phyloP scores from a whole-genome alignment of 2,329 filamentous ascomycete genomes.

The Aureobasidium subglaciale region DNA sequence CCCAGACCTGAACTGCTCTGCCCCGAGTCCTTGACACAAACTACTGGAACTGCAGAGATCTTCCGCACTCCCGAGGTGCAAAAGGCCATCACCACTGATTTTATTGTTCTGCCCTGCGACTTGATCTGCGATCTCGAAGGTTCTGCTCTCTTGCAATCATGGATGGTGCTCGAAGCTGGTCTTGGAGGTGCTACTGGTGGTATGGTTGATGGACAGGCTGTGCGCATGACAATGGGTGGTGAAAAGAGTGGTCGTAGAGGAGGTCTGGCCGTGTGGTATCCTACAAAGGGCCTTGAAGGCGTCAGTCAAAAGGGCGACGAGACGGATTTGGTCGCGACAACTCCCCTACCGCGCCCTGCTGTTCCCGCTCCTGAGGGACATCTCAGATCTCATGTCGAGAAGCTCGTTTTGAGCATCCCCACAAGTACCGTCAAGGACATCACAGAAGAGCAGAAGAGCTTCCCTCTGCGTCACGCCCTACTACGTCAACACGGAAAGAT shows the following conservation, averaged over 20 bases:
- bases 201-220: slow-evolving; percentile 36
- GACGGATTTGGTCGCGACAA: slow-evolving; percentile 82
- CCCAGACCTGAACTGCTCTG: slow-evolving; percentile 70
- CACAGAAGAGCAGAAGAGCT: slow-evolving; percentile 63
- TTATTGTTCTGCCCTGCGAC: slow-evolving; percentile 87
- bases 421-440: slow-evolving; percentile 84
- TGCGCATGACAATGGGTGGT: slow-evolving; percentile 44
- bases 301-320: slow-evolving; percentile 76
- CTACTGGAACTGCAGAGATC: slow-evolving; percentile 83
- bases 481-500: slow-evolving; percentile 67
- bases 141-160: slow-evolving; percentile 75
- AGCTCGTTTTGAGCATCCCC: slow-evolving; percentile 76
- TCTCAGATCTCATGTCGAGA: slow-evolving; percentile 61
- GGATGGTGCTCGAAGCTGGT: slow-evolving; percentile 78
- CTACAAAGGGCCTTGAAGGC: slow-evolving; percentile 65
- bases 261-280: slow-evolving; percentile 84
- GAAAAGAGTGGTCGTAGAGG: slow-evolving; percentile 60
- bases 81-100: slow-evolving; percentile 72
- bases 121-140: slow-evolving; percentile 84
- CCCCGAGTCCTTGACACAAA: slow-evolving; percentile 68
- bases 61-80: slow-evolving; percentile 78
- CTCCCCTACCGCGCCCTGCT: slow-evolving; percentile 54
- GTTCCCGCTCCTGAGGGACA: slow-evolving; percentile 57
- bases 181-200: slow-evolving; percentile 54
- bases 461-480: slow-evolving; percentile 69